Evolutionary conservation across 192 early-diverging fungal species (phyloP).

Genomic region (Physocladia obscura): DNA sequence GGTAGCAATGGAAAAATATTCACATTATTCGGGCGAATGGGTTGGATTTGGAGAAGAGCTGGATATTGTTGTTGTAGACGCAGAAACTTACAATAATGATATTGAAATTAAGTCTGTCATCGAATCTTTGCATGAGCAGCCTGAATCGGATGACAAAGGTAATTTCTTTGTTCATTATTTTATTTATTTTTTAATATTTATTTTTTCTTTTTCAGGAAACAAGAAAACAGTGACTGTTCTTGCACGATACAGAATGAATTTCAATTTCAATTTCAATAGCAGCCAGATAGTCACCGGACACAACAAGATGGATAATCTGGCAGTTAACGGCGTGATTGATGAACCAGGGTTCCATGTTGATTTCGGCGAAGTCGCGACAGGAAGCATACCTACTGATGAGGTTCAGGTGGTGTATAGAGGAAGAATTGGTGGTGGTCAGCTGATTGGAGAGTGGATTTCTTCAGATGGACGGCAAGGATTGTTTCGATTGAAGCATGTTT

Average conservation of each 20-base stretch:
- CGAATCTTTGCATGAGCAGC: too few species aligned
- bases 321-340: conserved; percentile 10
- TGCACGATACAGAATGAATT: conserved; percentile 20
- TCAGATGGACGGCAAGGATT: conserved; percentile 13
- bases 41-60: conserved; percentile 18
- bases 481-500: conserved; percentile 16
- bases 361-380: not conserved
- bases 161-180: too few species aligned
- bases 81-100: not conserved
- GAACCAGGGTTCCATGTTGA: conserved; percentile 9
- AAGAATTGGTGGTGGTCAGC: conserved; percentile 11
- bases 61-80: conserved; percentile 4
- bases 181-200: too few species aligned
- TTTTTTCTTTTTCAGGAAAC: too few species aligned
- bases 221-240: not conserved
- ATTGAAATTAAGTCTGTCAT: too few species aligned
- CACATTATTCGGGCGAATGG: conserved; percentile 12
- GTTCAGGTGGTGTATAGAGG: conserved; percentile 8
- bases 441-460: conserved; percentile 25
- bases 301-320: conserved; percentile 13
- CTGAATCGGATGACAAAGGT: conserved; percentile 7
- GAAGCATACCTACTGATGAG: not conserved
- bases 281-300: not conserved
- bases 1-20: not conserved
- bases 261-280: conserved; percentile 1